A percentile compares a stretch with the other conserved stretches of the same genome.
These are phyloP conservation scores for Tulasnella sp. DNA, from an alignment of 768 basidiomycete genomes.

Conservation along the genomic window DNA sequence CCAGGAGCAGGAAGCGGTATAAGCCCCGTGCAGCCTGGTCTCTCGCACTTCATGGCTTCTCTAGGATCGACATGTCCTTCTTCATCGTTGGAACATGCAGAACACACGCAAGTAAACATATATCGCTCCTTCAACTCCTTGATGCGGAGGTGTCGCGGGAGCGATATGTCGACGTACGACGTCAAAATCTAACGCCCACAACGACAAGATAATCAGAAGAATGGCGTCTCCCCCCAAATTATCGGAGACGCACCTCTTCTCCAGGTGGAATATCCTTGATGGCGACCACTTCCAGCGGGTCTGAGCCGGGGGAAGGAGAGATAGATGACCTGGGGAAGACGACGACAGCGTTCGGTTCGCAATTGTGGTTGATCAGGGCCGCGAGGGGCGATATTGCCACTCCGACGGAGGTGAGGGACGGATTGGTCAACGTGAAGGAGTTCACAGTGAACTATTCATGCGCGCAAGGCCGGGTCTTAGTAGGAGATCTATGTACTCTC, in stretches of 20 bases:
- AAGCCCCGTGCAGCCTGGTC: conserved; percentile 10
- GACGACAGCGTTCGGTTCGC: conserved; percentile 76
- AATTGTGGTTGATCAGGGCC: conserved; percentile 82
- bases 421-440: conserved; percentile 74
- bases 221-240: too few relatives aligned
- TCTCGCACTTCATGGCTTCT: conserved; percentile 47
- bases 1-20: conserved; percentile 3
- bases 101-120: conserved; percentile 63
- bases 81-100: conserved; percentile 34
- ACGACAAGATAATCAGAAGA: background rate
- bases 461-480: too few relatives aligned
- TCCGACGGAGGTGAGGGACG: conserved; percentile 69
- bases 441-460: conserved; percentile 89
- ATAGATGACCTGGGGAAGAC: conserved; percentile 63
- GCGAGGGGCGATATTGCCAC: conserved; percentile 65
- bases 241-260: conserved; percentile 61
- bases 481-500: too few relatives aligned
- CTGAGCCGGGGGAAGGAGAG: conserved; percentile 32
- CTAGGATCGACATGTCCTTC: conserved; percentile 40
- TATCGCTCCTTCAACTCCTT: conserved; percentile 57
- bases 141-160: conserved; percentile 46
- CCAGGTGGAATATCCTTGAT: conserved; percentile 47
- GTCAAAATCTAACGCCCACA: conserved; percentile 60
- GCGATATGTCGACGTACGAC: conserved; percentile 75
- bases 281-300: conserved; percentile 59